Conservation (phyloP, 2,329 filamentous ascomycete genomes). For the Ophiostoma angusticollis region DNA sequence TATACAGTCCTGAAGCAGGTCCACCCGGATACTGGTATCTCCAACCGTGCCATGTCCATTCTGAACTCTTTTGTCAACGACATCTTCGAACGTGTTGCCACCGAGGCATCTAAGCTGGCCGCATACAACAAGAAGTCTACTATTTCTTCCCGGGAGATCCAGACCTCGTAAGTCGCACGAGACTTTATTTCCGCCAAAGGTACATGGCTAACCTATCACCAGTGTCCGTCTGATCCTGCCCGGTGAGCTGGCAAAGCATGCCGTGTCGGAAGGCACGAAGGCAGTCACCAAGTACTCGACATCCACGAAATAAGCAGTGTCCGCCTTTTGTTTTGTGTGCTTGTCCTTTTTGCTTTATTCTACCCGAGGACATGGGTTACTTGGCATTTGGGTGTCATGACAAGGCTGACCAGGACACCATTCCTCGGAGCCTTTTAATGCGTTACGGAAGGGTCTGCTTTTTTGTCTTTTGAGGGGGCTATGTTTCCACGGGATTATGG, state of each 20-base stretch:
- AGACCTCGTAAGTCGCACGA: conserved; percentile 60
- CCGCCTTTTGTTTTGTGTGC: conserved; percentile 33
- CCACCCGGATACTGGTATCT: conserved; percentile 99
- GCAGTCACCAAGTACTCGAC: conserved; percentile 99
- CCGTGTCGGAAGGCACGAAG: conserved; percentile 98
- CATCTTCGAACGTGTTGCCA: conserved; percentile 98
- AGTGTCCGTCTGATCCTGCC: conserved; percentile 91
- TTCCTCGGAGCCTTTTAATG: conserved; percentile 52
- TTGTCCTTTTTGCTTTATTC: conserved; percentile 32
- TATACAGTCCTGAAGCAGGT: conserved; percentile 93
- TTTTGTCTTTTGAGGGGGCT: conserved; percentile 42
- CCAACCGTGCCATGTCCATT: conserved; percentile 99
- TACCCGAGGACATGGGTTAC: conserved; percentile 32
- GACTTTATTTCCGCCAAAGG: not conserved
- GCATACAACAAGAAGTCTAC: conserved; percentile 99
- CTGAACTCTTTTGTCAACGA: conserved; percentile 99
- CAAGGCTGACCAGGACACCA: conserved; percentile 34
- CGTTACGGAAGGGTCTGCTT: conserved; percentile 59
- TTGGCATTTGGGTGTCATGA: conserved; percentile 48
- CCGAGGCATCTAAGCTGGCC: conserved; percentile 96
- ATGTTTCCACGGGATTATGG: conserved; percentile 58
- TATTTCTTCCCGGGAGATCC: conserved; percentile 98
- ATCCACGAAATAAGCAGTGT: conserved; percentile 82
- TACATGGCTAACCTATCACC: conserved; percentile 28
- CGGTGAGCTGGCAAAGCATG: conserved; percentile 98